Base-by-base conservation (phyloP, 1,284 basidiomycete genomes). In the Cystobasidium sp. region DNA sequence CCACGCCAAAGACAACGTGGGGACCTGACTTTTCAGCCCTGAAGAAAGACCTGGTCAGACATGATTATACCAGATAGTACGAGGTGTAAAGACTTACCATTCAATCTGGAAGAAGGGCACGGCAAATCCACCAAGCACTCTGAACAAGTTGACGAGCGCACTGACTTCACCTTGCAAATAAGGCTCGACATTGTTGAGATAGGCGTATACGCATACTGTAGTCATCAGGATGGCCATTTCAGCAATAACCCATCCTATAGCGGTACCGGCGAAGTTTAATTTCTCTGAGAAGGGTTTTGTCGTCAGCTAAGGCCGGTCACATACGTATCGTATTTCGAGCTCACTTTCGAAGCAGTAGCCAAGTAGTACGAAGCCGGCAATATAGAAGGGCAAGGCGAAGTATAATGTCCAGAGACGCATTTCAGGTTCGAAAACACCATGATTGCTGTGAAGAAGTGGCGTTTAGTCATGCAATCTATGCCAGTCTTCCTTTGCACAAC, bases 401-500 rank as follows among this genome's bases (percentile, higher is more conserved):
- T 90, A 90, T 75, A 87, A 87, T 1, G 88, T 85, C 90, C 90
- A 90, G 8, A 90, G 83, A 51, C 89, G 88, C 77, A 82, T 86
- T 80, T 91, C 89, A 4, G 90, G 88, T 78, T 88, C 86, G 81
- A 91, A 91, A 44, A 91, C 87, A 76, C 90, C 90, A 0, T 84
- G 83, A 80, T 90, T 89, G 20, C 87, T 83, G 61, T 85, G 83
- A 77, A 86, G 84, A 52, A 44, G 9, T n/a, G 22, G 22, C 3
- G 16, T 20, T 55, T 10, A 55, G 53, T 55, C 53, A 37, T 18
- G 41, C 6, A 8, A n/a, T n/a, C n/a, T n/a, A n/a, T n/a, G n/a
- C n/a, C n/a, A n/a, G n/a, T n/a, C n/a, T n/a, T n/a, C n/a, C n/a
- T n/a, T n/a, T n/a, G n/a, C n/a, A n/a, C n/a, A n/a, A n/a, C n/a